phyloP scores from a whole-genome alignment of 805 yeast species.

The Lipomyces yamadae region DNA sequence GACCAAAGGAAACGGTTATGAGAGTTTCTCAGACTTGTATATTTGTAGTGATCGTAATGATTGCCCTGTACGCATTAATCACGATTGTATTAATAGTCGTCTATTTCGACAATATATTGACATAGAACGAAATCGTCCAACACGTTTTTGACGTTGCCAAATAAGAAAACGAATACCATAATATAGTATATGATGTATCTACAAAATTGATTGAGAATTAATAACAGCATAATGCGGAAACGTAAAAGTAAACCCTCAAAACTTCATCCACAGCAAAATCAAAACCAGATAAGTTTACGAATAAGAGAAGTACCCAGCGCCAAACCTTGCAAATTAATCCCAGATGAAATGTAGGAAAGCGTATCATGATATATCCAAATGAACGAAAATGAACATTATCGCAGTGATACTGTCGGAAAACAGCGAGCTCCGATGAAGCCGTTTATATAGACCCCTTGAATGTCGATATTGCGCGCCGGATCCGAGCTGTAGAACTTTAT shows the following conservation, averaged over 20 bases:
- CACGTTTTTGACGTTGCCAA: too few species aligned
- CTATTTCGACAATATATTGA: too few species aligned
- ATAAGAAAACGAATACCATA: neutral
- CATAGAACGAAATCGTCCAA: constrained; percentile 1
- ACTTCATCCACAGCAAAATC: neutral
- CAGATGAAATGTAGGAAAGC: neutral
- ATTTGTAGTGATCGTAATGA: neutral
- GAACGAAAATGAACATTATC: constrained; percentile 7
- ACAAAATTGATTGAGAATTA: neutral
- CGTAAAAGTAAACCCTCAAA: neutral
- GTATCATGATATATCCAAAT: neutral
- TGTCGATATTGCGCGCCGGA: constrained; percentile 41
- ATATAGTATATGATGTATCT: neutral
- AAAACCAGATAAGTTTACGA: neutral
- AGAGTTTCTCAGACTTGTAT: neutral
- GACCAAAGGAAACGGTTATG: neutral
- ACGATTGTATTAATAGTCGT: neutral
- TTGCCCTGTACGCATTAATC: too few species aligned
- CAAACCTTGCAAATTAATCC: constrained; percentile 5
- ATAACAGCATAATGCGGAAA: neutral
- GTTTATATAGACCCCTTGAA: constrained; percentile 45
- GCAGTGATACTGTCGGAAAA: constrained; percentile 28
- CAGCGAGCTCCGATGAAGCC: constrained; percentile 40
- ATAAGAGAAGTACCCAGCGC: neutral
- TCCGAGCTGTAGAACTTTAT: constrained; percentile 35